These are phyloP conservation scores for Phytophthora melonis DNA, from an alignment of 352 stramenopile genomes.

Conservation along the genomic window DNA sequence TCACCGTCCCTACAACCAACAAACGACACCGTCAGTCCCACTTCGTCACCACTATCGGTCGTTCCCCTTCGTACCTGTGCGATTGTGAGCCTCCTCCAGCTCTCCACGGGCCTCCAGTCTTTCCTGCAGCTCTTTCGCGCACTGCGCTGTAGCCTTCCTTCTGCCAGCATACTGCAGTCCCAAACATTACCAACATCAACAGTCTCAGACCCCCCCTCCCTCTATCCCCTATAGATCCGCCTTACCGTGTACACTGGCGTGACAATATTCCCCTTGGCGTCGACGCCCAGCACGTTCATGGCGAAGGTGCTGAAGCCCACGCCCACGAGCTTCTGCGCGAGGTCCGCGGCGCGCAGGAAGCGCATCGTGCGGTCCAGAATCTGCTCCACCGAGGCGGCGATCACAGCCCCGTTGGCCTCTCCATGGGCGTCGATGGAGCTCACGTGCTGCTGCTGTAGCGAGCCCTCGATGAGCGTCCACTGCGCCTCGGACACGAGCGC, in stretches of 20 bases:
- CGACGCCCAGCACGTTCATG: conserved; percentile 94
- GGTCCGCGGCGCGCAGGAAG: conserved; percentile 58
- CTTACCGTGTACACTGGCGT: conserved; percentile 84
- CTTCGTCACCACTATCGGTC: neutral
- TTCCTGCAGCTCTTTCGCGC: conserved; percentile 62
- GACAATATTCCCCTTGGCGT: conserved; percentile 69
- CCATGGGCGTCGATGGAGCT: conserved; percentile 61
- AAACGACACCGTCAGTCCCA: neutral
- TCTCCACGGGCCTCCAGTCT: conserved; percentile 45
- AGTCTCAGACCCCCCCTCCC: conserved; percentile 3
- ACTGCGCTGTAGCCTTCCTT: conserved; percentile 53
- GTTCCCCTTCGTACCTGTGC: conserved; percentile 50
- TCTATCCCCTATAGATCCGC: neutral
- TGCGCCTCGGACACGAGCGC: conserved; percentile 51
- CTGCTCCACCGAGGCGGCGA: conserved; percentile 60
- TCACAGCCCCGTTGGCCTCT: conserved; percentile 60
- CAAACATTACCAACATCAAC: neutral
- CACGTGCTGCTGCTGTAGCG: conserved; percentile 69
- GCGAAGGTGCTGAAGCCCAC: conserved; percentile 94
- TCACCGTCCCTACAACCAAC: conserved; percentile 55
- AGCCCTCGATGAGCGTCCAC: conserved; percentile 73
- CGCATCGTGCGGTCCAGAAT: conserved; percentile 55
- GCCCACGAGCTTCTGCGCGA: conserved; percentile 61
- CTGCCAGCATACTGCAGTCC: conserved; percentile 67
- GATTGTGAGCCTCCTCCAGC: conserved; percentile 70